Evolutionary conservation across 1,139 yeast genomes (phyloP), one percentile per base, ranked within the genome.

Genomic region (Pichia sorboxylosa): DNA sequence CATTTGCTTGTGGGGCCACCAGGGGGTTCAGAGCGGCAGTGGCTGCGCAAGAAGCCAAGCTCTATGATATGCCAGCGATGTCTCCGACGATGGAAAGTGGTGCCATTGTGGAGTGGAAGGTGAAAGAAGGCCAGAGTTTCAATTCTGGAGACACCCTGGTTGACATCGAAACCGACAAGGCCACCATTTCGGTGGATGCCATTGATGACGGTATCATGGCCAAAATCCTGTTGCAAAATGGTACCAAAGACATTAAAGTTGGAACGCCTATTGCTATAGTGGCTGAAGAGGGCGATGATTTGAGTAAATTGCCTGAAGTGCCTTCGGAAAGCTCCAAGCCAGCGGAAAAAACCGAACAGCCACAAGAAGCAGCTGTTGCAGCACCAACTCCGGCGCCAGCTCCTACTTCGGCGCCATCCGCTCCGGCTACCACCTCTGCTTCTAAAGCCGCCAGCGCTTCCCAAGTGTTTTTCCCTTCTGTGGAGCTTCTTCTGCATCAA

Each of bases 61-160:
- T 76, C 35, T 83, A 81, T 58, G 73, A 65, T 35, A 90, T 90
- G 97, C 98, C 98, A 4, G 96, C 98, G 18, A 83, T 90, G 96
- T 85, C 96, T 6, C 98, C 98, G 26, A 90, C 98, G 15, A 90
- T 90, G 98, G 84, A 90, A 19, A 85, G 78, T 52, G 98, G 98
- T 29, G 95, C 95, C n/a, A 71, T 90, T 46, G 84, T 84, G n/a
- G 66, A 73, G 35, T 90, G 98, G 98, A 83, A 84, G 55, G 67
- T 76, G 50, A 76, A 84, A 52, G 75, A 77, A 31, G 96, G 95
- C 30, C 92, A 83, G 11, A 41, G 63, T 6, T 87, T 79, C 57
- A 54, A 62, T 28, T 73, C 94, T 5, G 98, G 98, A 19, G 97
- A 90, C 51, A 85, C 82, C 3, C 58, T 85, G 35, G 59, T 85